Base-by-base conservation (phyloP, 805 yeast species). In the Isabelozyma heimii region DNA sequence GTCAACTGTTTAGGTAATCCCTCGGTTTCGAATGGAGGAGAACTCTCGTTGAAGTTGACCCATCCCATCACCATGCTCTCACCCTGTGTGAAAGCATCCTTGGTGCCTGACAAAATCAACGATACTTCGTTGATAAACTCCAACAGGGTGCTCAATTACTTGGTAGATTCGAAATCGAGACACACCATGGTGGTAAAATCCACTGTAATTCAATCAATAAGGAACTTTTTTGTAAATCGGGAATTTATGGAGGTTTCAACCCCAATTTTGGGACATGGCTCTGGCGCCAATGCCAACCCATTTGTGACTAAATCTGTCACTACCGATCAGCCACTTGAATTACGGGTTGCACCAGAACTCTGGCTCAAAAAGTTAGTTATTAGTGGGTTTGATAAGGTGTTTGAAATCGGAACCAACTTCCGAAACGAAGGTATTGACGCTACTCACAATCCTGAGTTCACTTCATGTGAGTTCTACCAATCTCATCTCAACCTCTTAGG, bases 221-320 rank as follows among this genome's bases (percentile, higher is more conserved):
- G 97, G 17, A 52, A 60, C 1, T 91, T 81, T 56, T 75, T 92
- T 16, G 73, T 75, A 39, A 56, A 60, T 0, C 67, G 70, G 17
- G 82, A 73, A 1, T 94, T 91, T 55, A 52, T 88, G 2, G 97
- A 91, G 63, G 96, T 94, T 0, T 87, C 85, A 45, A 94, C 99
- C 0, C 99, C 99, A 0, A 80, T 91, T 1, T 66, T 94, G 10
- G 83, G 84, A 1, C 70, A 73, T 33, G 81, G 91, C 0, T 88
- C 90, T 14, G 99, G 99, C 2, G 99, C 99, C 5, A 83, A 84
- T 57, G 98, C 99, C 0, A 78, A 79, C n/a, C 97, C 98, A 0
- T 94, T 94, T 57, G 60, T 59, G 0, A 90, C 97, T 1, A 30
- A 24, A 1, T 65, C 77, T 40, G 63, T 66, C 39, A 46, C 58